A percentile compares a stretch with the other conserved stretches of the same genome.
phyloP scores from a whole-genome alignment of 2,329 filamentous ascomycete species.

The Aspergillus amoenus region DNA sequence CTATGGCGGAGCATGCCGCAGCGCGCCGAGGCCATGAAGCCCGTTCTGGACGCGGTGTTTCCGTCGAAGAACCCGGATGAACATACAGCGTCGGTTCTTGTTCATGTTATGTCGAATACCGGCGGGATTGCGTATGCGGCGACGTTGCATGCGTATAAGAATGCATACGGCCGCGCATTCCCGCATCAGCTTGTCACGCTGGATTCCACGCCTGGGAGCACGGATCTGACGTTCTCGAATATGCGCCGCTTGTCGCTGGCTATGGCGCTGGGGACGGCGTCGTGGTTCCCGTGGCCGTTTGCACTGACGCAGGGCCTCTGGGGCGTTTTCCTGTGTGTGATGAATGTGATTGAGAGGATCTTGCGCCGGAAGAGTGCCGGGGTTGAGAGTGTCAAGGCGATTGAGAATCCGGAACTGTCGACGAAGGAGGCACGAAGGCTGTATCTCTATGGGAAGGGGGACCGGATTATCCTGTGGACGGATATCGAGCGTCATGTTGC shows the following conservation, averaged over 20 bases:
- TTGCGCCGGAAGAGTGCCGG: not conserved
- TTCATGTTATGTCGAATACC: slow-evolving; percentile 7
- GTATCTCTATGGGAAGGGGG: slow-evolving; percentile 1
- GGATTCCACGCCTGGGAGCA: slow-evolving; percentile 5
- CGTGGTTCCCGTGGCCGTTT: slow-evolving; percentile 3
- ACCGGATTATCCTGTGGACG: slow-evolving; percentile 2
- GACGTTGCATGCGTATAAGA: not conserved
- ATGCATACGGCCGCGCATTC: not conserved
- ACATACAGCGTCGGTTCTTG: not conserved
- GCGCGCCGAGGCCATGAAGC: slow-evolving; percentile 4
- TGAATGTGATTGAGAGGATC: not conserved
- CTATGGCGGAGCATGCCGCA: not conserved
- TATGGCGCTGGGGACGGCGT: slow-evolving; percentile 5
- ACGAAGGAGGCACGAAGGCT: not conserved
- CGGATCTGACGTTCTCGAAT: not conserved
- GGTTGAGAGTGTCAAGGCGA: not conserved
- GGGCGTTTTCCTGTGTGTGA: not conserved
- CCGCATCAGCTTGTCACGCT: not conserved
- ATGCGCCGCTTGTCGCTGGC: slow-evolving; percentile 1
- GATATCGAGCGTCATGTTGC: slow-evolving; percentile 6
- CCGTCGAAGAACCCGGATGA: not conserved
- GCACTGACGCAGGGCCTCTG: not conserved
- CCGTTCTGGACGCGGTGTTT: not conserved
- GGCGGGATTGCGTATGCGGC: slow-evolving; percentile 4
- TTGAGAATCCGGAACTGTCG: not conserved